Evolutionary conservation across 2,329 filamentous ascomycete species (phyloP), one percentile per base, ranked within the genome.

Genomic region (Sporothrix inflata): DNA sequence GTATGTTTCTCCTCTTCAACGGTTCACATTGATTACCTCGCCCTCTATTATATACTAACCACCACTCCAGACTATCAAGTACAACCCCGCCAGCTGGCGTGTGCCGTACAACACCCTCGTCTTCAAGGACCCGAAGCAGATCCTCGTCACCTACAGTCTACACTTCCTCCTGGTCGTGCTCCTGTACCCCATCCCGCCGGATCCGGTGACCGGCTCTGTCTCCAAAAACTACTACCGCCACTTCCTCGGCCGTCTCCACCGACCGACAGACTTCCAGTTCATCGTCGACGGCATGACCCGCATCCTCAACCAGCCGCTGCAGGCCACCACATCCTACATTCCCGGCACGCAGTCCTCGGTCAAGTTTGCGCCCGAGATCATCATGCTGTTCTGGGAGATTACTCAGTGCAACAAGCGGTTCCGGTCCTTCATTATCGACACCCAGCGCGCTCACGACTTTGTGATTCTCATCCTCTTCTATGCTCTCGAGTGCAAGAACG

Each of bases 341-440:
- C 94, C 95, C 0, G 93, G 94, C 4, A 91, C 91, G 51, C 93
- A 97, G 77, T 88, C 91, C 65, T 88, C 92, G 0, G 85, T 93
- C 69, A 93, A 93, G 78, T 97, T 95, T 86, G 94, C 94, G 0
- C 94, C 96, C 1, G 96, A 99, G 81, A 97, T 97, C 84, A 90
- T 98, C 71, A 96, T 98, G 88, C 86, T 99, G 1, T 98, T 98
- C 79, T 99, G 96, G 96, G 96, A 99, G 83, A 90, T 94, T 49
- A 89, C 96, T 4, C 96, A 99, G 81, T 98, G 95, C 86, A 99
- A 99, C 83, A 98, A 97, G 82, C 89, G 95, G 73, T 99, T 99
- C 83, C 88, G 96, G 42, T 94, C 94, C 1, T 99, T 98, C 81
- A 96, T 99, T 78, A 95, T 98, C 75, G 96, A 99, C 77, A 98